Evolutionary conservation across 2,329 filamentous ascomycete genomes (phyloP).

Genomic region (Zymoseptoria brevis): DNA sequence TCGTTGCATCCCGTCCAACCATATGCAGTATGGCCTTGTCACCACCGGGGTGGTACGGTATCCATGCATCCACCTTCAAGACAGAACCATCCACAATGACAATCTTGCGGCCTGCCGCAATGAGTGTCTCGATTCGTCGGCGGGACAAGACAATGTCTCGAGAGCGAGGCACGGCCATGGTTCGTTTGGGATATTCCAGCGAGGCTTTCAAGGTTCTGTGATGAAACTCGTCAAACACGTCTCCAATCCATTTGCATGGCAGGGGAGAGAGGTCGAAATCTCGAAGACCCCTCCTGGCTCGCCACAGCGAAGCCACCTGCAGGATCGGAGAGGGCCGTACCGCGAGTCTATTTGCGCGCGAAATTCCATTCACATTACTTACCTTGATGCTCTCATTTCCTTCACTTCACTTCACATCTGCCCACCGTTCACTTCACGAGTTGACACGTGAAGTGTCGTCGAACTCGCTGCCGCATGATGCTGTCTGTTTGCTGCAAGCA

Average conservation of each 20-base stretch:
- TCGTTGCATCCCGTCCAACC: constrained; percentile 64
- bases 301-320: too few relatives aligned
- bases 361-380: too few relatives aligned
- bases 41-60: constrained; percentile 84
- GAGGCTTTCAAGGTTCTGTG: neutral
- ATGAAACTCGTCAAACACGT: neutral
- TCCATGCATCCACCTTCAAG: constrained; percentile 80
- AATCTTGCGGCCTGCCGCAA: constrained; percentile 71
- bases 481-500: too few relatives aligned
- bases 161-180: constrained; percentile 1
- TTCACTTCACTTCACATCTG: too few relatives aligned
- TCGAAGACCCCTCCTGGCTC: neutral
- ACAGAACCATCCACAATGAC: constrained; percentile 76
- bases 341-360: too few relatives aligned
- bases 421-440: too few relatives aligned
- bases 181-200: neutral
- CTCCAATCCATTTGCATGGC: neutral
- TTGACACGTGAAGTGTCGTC: too few relatives aligned
- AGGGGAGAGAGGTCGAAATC: neutral
- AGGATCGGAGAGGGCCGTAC: too few relatives aligned
- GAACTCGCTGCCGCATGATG: too few relatives aligned
- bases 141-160: constrained; percentile 22
- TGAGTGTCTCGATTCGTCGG: constrained; percentile 61
- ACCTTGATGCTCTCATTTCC: too few relatives aligned
- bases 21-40: constrained; percentile 87